These are phyloP conservation scores for Moesziomyces globuligerus DNA, from an alignment of 1,284 basidiomycete genomes.

Conservation along the genomic window DNA sequence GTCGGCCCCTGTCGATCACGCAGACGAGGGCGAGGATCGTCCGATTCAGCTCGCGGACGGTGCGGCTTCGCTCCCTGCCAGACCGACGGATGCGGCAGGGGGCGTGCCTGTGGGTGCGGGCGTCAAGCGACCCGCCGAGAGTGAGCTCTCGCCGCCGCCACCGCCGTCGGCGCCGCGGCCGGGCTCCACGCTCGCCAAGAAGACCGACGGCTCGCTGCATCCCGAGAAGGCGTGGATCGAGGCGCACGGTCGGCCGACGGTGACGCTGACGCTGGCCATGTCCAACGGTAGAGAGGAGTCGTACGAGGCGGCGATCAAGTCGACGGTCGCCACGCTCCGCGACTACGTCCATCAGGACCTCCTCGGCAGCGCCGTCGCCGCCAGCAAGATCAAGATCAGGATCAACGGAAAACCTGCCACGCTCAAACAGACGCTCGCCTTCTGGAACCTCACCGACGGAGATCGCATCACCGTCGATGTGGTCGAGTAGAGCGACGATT, in stretches of 20 bases:
- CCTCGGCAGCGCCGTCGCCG: conserved; percentile 53
- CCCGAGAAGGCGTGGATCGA: conserved; percentile 57
- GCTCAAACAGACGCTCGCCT: conserved; percentile 61
- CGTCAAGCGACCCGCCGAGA: conserved; percentile 28
- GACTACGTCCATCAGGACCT: conserved; percentile 58
- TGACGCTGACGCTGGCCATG: conserved; percentile 46
- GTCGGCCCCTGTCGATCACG: too few species aligned
- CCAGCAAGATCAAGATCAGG: conserved; percentile 60
- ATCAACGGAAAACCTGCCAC: conserved; percentile 56
- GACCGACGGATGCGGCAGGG: conserved; percentile 11
- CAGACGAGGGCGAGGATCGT: conserved; percentile 12
- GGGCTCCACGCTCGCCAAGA: conserved; percentile 19
- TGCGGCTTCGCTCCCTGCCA: conserved; percentile 19
- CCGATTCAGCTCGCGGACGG: conserved; percentile 23
- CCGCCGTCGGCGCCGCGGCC: conserved; percentile 20
- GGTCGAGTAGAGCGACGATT: conserved; percentile 23
- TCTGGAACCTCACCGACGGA: conserved; percentile 61
- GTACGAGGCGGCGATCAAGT: conserved; percentile 52
- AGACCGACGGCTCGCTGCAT: conserved; percentile 44
- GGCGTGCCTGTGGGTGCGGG: conserved; percentile 6
- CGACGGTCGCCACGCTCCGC: conserved; percentile 54
- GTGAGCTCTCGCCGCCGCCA: conserved; percentile 31
- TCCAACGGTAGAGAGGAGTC: conserved; percentile 43
- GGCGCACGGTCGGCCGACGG: conserved; percentile 46
- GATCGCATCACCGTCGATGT: conserved; percentile 52